These are phyloP conservation scores for Fragilariopsis cylindrus DNA, from an alignment of 108 stramenopile species.

Conservation along the genomic window DNA sequence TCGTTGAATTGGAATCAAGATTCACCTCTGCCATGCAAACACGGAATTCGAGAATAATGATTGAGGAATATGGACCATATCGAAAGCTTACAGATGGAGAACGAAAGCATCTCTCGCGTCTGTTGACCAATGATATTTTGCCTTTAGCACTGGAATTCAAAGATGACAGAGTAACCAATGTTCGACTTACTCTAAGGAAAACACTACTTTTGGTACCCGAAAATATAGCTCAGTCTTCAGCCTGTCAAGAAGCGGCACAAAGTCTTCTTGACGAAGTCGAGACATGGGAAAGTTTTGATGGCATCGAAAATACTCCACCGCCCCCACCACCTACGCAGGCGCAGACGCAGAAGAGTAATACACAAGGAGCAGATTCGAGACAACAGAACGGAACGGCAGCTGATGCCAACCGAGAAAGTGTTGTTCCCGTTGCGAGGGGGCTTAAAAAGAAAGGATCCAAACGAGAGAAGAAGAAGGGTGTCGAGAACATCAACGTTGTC, in stretches of 20 bases:
- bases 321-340: conserved; percentile 22
- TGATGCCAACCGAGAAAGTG: background rate
- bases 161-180: conserved; percentile 78
- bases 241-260: conserved; percentile 56
- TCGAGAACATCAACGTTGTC: conserved; percentile 12
- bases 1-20: conserved; percentile 30
- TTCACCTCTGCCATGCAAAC: conserved; percentile 17
- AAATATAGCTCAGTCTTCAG: conserved; percentile 48
- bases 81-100: conserved; percentile 54
- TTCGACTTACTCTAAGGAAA: conserved; percentile 74
- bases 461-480: conserved; percentile 27
- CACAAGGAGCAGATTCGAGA: background rate
- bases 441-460: conserved; percentile 21
- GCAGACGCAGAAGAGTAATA: conserved; percentile 2
- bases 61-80: conserved; percentile 58
- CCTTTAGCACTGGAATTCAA: conserved; percentile 75
- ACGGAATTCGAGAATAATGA: conserved; percentile 15
- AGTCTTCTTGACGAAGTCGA: conserved; percentile 74
- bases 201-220: conserved; percentile 66
- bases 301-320: conserved; percentile 15
- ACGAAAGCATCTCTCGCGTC: conserved; percentile 55
- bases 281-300: conserved; percentile 75
- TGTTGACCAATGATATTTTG: conserved; percentile 62
- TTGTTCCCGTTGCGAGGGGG: conserved; percentile 3
- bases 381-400: conserved; percentile 10